Base-by-base conservation (phyloP, 2,329 filamentous ascomycete species). In the Pezicula neosporulosa region DNA sequence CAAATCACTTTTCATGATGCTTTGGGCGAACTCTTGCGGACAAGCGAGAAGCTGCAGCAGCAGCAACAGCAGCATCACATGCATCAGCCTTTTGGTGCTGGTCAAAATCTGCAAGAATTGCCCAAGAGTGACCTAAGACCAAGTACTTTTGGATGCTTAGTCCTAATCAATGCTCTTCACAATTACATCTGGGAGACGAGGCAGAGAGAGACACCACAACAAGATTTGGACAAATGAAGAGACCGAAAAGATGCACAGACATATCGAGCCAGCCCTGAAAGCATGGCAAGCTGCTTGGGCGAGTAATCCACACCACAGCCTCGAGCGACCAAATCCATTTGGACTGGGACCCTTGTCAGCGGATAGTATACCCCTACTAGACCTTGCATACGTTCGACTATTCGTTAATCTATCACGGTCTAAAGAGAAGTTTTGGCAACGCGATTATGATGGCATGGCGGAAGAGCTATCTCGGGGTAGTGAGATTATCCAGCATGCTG, bases 101-200 rank as follows among this genome's bases (percentile, higher is more conserved):
- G 66, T 35, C 62, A 70, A 28, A 69, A 73, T 33, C 54, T 72
- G 8, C 72, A 75, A 41, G 80, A 85, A 8, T 63, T 78, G 1
- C 71, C 79, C 1, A 75, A 80, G 57, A 83, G 76, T 48, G 84
- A 90, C 33, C 75, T 94, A 44, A 83, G 82, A 58, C 90, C 91
- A 0, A 97, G 93, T 70, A 92, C 91, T 0, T 96, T 96, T 67
- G 94, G 93, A 8, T 96, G 91, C 66, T 77, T 97, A 28, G 81
- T 97, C 6, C 73, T 99, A 56, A 97, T 97, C 66, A 93, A 96
- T 65, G 92, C 94, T 3, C 77, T 97, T 21, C 94, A 97, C 72
- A 97, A 97, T 61, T 97, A 96, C 69, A 97, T 97, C 42, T 97
- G 94, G 94, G 93, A 97, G 70, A 97, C 92, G 0, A 81, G 93